Evolutionary conservation across 163 green algal species (phyloP).

Genomic region (Scenedesmus sp.): DNA sequence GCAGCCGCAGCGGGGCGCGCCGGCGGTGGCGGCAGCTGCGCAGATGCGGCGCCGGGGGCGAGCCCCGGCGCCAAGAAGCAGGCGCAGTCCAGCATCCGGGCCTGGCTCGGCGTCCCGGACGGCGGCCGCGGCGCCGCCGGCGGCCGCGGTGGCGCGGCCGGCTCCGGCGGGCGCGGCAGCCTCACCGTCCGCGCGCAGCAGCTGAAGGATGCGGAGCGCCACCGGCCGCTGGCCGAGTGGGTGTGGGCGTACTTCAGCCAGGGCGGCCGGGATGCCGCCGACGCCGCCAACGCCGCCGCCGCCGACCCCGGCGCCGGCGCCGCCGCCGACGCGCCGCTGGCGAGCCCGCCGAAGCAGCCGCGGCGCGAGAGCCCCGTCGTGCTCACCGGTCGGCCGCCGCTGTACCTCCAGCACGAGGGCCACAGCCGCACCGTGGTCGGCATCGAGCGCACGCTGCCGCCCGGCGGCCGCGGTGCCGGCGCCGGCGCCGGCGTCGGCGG

Average conservation of each 20-base stretch:
- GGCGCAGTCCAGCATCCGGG: neutral
- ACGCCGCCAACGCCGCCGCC: neutral
- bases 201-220: conserved; percentile 27
- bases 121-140: neutral
- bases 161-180: neutral
- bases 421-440: conserved; percentile 64
- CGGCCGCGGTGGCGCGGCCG: neutral
- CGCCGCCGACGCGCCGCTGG: neutral
- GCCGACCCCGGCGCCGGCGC: neutral
- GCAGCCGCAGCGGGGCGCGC: neutral
- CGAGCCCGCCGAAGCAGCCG: conserved; percentile 4
- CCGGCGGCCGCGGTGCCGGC: neutral
- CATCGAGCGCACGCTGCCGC: conserved; percentile 26
- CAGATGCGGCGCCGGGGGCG: too few species aligned
- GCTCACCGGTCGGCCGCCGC: conserved; percentile 57
- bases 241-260: conserved; percentile 84
- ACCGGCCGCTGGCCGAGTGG: conserved; percentile 75
- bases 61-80: neutral
- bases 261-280: neutral
- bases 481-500: neutral
- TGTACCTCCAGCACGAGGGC: conserved; percentile 94
- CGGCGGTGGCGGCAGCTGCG: neutral
- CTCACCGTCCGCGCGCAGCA: neutral
- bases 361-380: neutral
- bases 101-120: neutral